Conservation (phyloP, 2,329 filamentous ascomycete species). For the Beauveria australis region DNA sequence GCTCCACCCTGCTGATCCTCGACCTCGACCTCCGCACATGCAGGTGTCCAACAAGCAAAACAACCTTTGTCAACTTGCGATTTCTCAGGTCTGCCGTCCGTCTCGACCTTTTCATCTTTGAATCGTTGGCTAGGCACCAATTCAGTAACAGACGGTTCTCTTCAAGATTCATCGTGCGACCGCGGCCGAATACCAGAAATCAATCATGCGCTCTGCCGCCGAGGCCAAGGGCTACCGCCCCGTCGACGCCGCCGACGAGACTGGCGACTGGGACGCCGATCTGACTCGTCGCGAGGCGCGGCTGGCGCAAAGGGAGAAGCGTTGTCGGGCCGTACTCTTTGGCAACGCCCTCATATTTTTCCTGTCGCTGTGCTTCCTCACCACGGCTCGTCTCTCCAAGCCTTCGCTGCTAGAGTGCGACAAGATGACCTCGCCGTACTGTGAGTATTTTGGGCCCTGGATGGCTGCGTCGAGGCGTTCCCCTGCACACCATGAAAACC, state of each 20-base stretch:
- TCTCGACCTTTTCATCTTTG: too few species aligned
- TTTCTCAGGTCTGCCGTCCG: too few species aligned
- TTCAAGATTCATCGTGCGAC: too few species aligned
- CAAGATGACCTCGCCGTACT: constrained; percentile 5
- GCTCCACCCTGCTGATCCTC: too few species aligned
- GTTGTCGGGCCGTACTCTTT: background rate
- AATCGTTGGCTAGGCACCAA: too few species aligned
- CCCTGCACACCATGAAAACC: background rate
- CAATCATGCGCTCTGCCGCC: background rate
- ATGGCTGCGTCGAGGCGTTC: background rate
- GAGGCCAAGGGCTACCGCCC: constrained; percentile 6
- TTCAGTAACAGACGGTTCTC: too few species aligned
- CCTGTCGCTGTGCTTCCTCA: background rate
- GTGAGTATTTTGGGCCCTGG: background rate
- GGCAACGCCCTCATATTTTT: background rate
- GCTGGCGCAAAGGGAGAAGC: constrained; percentile 2
- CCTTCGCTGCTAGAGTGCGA: constrained; percentile 5
- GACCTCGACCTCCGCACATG: too few species aligned
- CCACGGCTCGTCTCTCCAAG: background rate
- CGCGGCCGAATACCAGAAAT: too few species aligned
- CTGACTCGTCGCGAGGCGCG: constrained; percentile 6
- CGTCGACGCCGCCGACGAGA: background rate
- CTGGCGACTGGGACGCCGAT: constrained; percentile 1
- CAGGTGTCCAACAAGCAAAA: too few species aligned
- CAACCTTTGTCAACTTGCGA: too few species aligned